Evolutionary conservation across 148 eudicot species (phyloP), one percentile per base, ranked within the genome.

Genomic region (Dianthus caryophyllus): DNA sequence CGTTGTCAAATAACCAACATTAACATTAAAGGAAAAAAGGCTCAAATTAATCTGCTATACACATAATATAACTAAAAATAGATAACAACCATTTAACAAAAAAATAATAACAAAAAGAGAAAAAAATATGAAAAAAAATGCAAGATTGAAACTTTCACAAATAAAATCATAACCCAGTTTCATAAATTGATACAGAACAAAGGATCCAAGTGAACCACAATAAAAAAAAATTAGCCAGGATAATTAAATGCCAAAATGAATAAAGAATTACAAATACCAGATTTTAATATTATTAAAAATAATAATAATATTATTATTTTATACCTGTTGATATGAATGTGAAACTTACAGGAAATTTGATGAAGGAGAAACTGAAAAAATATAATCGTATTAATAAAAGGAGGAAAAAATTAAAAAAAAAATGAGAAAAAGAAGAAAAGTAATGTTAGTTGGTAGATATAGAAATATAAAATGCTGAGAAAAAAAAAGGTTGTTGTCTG

Each of bases 121-220:
- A n/a, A n/a, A n/a, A n/a, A n/a, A n/a, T n/a, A n/a, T n/a, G n/a
- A n/a, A n/a, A n/a, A n/a, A n/a, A n/a, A n/a, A n/a, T n/a, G 2
- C 29, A 61, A 27, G 54, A 71, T 41, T 18, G 39, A 47, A 38
- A 49, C 33, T 12, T 53, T 24, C n/a, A 56, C 5, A 7, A 30
- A 72, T 14, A 21, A 56, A 47, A 11, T 2, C 33, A 60, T 14
- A 27, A 55, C 43, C 69, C 53, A 71, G 55, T 64, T 71, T 41
- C 43, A 31, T 16, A 55, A 55, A 21, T n/a, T n/a, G 24, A 64
- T 41, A 30, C 7, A 30, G 2, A 43, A 0, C 26, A 66, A 53
- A 61, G 76, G 7, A 73, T 73, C 76, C 67, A 18, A 66, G 27
- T 47, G 12, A 25, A 25, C 44, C 53, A 24, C 31, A 51, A 51